Evolutionary conservation across 2,329 filamentous ascomycete species (phyloP).

Genomic region (Achaetomium macrosporum): DNA sequence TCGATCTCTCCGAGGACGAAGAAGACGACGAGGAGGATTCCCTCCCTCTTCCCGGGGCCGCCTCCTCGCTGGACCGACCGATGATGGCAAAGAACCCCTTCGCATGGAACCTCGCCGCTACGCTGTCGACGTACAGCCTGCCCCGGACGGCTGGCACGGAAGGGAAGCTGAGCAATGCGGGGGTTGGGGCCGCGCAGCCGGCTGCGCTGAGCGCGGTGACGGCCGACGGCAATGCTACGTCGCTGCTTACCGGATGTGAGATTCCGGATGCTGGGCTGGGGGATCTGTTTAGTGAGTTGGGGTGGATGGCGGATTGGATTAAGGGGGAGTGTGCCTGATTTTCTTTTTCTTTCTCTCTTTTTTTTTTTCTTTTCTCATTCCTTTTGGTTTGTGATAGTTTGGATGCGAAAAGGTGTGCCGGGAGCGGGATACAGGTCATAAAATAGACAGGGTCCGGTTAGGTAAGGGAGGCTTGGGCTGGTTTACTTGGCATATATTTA

Average conservation of each 20-base stretch:
- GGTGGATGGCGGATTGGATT: slow-evolving; percentile 48
- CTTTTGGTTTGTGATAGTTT: not conserved
- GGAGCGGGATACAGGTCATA: not conserved
- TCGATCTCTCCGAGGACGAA: slow-evolving; percentile 38
- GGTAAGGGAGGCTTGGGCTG: not conserved
- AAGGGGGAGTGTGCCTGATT: slow-evolving; percentile 27
- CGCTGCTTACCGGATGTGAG: slow-evolving; percentile 11
- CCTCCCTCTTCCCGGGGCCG: not conserved
- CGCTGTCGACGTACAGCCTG: slow-evolving; percentile 43
- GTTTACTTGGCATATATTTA: not conserved
- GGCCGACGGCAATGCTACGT: not conserved
- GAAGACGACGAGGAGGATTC: slow-evolving; percentile 26
- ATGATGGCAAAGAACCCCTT: slow-evolving; percentile 22
- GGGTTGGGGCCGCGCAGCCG: too few species aligned
- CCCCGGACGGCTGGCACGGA: slow-evolving; percentile 31
- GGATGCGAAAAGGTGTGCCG: not conserved
- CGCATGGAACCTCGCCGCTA: slow-evolving; percentile 24
- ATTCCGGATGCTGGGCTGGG: slow-evolving; percentile 31
- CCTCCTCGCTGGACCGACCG: not conserved
- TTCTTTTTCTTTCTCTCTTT: not conserved
- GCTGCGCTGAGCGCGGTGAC: too few species aligned
- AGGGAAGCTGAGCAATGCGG: slow-evolving; percentile 21
- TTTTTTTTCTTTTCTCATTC: not conserved
- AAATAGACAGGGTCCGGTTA: not conserved
- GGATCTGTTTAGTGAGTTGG: slow-evolving; percentile 39